A percentile compares a stretch with the other conserved stretches of the same genome.
Conservation (phyloP, 129 eudicot genomes). For the Ambrosia artemisiifolia region DNA sequence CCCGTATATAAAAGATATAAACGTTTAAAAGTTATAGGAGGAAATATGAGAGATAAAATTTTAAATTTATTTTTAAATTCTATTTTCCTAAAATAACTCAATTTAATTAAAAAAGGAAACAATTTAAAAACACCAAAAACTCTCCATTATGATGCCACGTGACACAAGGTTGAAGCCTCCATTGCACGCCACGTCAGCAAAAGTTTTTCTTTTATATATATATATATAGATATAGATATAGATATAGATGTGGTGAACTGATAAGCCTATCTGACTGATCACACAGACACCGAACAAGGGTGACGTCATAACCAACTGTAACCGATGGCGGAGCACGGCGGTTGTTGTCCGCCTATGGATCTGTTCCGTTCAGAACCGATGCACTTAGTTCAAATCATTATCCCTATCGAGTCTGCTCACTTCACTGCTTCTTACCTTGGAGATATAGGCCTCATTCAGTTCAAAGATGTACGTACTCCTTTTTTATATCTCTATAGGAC, state of each 20-base stretch:
- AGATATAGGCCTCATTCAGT: slow-evolving; percentile 69
- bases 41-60: too few species aligned
- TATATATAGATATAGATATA: too few species aligned
- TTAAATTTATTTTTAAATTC: too few species aligned
- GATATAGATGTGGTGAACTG: not conserved
- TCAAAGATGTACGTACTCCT: slow-evolving; percentile 61
- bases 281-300: slow-evolving; percentile 12
- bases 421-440: slow-evolving; percentile 80
- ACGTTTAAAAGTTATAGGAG: too few species aligned
- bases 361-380: slow-evolving; percentile 87
- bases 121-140: too few species aligned
- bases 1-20: too few species aligned
- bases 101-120: too few species aligned
- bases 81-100: too few species aligned
- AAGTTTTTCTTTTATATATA: too few species aligned
- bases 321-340: slow-evolving; percentile 50
- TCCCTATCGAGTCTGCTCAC: slow-evolving; percentile 86
- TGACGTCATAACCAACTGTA: slow-evolving; percentile 7
- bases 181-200: too few species aligned
- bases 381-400: slow-evolving; percentile 84
- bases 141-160: too few species aligned
- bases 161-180: too few species aligned
- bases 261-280: slow-evolving; percentile 23
- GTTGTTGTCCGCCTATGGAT: slow-evolving; percentile 91
- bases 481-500: not conserved